Conservation (phyloP, 805 yeast genomes). For the Lachancea kluyveri region DNA sequence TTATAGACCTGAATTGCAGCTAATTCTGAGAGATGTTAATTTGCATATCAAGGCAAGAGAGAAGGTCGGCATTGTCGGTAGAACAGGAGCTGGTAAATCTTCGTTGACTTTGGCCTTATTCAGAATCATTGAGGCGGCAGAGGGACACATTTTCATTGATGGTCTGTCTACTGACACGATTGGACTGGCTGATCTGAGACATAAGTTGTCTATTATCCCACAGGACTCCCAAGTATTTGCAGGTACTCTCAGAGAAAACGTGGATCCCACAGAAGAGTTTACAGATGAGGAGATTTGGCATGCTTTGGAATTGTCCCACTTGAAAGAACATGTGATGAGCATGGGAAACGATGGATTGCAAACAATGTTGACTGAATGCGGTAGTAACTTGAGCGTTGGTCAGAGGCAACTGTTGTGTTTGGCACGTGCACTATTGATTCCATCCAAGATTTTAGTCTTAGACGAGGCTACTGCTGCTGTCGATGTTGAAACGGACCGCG, state of each 20-base stretch:
- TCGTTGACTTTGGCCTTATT: constrained; percentile 79
- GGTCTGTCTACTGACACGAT: constrained; percentile 56
- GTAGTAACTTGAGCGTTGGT: constrained; percentile 66
- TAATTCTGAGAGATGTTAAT: constrained; percentile 64
- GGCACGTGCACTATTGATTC: constrained; percentile 67
- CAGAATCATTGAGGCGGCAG: constrained; percentile 73
- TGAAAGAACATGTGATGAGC: constrained; percentile 53
- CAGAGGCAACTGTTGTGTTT: constrained; percentile 78
- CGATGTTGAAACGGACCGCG: constrained; percentile 76
- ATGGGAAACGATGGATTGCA: constrained; percentile 54
- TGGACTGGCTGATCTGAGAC: constrained; percentile 75
- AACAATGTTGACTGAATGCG: constrained; percentile 58
- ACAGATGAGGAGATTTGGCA: constrained; percentile 80
- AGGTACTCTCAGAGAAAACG: constrained; percentile 77
- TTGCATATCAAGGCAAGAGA: constrained; percentile 65
- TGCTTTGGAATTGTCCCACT: constrained; percentile 70
- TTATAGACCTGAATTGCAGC: constrained; percentile 75
- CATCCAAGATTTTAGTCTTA: constrained; percentile 56
- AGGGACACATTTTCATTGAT: constrained; percentile 70
- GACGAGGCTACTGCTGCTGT: constrained; percentile 91
- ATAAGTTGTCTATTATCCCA: constrained; percentile 77
- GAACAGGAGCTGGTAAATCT: constrained; percentile 96
- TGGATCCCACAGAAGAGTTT: constrained; percentile 71
- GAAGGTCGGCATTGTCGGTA: constrained; percentile 91
- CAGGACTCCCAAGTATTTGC: constrained; percentile 91